Evolutionary conservation across 2,329 filamentous ascomycete genomes (phyloP), one percentile per base, ranked within the genome.

Genomic region (Cryphonectria radicalis): DNA sequence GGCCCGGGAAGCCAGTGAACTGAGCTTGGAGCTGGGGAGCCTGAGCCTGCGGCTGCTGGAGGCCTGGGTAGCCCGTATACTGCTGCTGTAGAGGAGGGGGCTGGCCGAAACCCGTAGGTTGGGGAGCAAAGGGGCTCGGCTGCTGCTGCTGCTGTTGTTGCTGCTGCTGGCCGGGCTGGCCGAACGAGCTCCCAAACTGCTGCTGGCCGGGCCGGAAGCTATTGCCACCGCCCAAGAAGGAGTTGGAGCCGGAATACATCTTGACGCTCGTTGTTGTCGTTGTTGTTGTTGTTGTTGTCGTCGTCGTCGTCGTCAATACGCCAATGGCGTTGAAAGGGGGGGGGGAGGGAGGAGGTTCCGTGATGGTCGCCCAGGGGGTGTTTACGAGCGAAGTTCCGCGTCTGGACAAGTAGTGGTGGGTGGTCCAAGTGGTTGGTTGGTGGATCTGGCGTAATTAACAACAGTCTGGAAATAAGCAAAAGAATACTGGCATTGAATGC

Each of bases 191-290:
- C 76, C 85, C 86, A 83, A 85, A 88, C 76, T 89, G 89, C 78
- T 88, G 90, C 43, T 67, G 67, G 75, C 89, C 88, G 68, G 92
- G 92, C 73, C 91, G 92, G 80, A 92, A 89, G 85, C 87, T 92
- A 80, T 91, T 93, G 81, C 87, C 89, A 83, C 91, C 92, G 82
- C 94, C 94, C 78, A 97, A 84, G 82, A 91, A 98, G 75, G 93
- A 91, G 85, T 93, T 97, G 76, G 93, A 93, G 81, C 92, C 93
- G 76, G 94, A 96, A 84, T 93, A 98, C 95, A 98, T 98, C 82
- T 78, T 74, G 75, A 72, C 66, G 63, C 57, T 40, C 14, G 19
- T 40, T n/a, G 42, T 25, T n/a, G 32, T 35, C 37, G 43, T 46
- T 17, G 28, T 2, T 28, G 28, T 28, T 28, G 28, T 28, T 28